A percentile compares a stretch with the other conserved stretches of the same genome.
These are phyloP conservation scores for Stachybotrys chartarum DNA, from an alignment of 2,329 filamentous ascomycete species.

Conservation along the genomic window DNA sequence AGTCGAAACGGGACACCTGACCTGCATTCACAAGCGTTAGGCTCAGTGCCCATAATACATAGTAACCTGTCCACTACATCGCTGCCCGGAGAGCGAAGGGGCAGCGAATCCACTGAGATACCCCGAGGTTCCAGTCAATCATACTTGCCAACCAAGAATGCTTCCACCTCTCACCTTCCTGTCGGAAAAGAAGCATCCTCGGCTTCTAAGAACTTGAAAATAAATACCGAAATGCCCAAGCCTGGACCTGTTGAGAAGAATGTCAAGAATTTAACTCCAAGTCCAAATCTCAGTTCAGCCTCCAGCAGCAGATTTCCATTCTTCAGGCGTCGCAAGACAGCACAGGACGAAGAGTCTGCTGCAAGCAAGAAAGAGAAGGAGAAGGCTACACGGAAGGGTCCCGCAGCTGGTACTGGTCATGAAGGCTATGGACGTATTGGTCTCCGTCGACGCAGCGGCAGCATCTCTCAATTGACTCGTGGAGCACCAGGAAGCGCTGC, in stretches of 20 bases:
- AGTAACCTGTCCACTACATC: conserved; percentile 51
- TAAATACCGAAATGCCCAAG: conserved; percentile 10
- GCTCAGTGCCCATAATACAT: conserved; percentile 49
- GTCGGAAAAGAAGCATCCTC: conserved; percentile 11
- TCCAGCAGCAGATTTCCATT: conserved; percentile 66
- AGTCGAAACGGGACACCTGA: conserved; percentile 62
- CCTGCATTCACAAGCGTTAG: conserved; percentile 48
- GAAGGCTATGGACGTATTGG: conserved; percentile 72
- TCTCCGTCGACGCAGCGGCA: conserved; percentile 56
- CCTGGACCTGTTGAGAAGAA: neutral
- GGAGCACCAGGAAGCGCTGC: conserved; percentile 35
- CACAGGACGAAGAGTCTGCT: conserved; percentile 39
- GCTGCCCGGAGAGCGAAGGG: conserved; percentile 36
- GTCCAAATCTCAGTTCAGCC: conserved; percentile 45
- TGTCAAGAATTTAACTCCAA: conserved; percentile 36
- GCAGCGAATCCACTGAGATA: conserved; percentile 26
- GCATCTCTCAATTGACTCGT: conserved; percentile 39
- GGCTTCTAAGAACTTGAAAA: conserved; percentile 10
- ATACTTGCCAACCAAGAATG: conserved; percentile 13
- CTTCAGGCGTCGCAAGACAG: conserved; percentile 63
- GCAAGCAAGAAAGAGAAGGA: conserved; percentile 46
- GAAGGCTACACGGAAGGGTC: conserved; percentile 57
- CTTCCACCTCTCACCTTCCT: conserved; percentile 23
- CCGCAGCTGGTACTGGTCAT: conserved; percentile 86
- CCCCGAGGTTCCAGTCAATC: neutral